Evolutionary conservation across 768 basidiomycete genomes (phyloP), one percentile per base, ranked within the genome.

Genomic region (Antrodiella citrinella): DNA sequence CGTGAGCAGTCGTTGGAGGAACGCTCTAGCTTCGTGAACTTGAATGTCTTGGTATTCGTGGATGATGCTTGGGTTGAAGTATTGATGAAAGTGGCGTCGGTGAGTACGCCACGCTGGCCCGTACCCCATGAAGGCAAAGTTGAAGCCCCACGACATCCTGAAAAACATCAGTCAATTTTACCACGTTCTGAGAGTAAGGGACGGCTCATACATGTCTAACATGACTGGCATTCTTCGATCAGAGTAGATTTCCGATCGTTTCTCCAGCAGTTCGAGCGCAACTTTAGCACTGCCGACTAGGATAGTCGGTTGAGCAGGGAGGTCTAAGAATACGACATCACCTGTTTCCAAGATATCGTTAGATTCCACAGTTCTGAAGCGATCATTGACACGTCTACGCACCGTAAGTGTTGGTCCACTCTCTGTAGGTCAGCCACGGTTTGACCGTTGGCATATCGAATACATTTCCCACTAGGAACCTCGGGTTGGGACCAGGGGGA

Each of bases 181-280:
- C 30, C 24, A 43, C n/a, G 19, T 4, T 11, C 4, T 30, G 22
- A 1, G 15, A n/a, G 13, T 5, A 25, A 2, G 25, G 12, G 18
- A 10, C 15, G 10, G 20, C 39, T 3, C 30, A 45, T n/a, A n/a
- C 51, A 53, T 24, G 35, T 51, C 26, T 10, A 21, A 18, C 18
- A 24, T 26, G 26, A 22, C 2, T 11, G 12, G n/a, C 9, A 50
- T n/a, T 9, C 21, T n/a, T 45, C 42, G 49, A 26, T 54, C 52
- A 5, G 52, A 54, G 39, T 54, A 54, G 2, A 50, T 50, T 3
- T 22, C 22, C 5, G 52, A 54, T 26, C 49, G 20, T 19, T 54
- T 54, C 13, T 54, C 49, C 21, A 54, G 20, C 2, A 54, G 44
- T 15, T 49, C 52, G 7, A 38, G 4, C 10, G 44, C 52, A 18